Base-by-base conservation (phyloP, 2,329 filamentous ascomycete species). In the Fusarium bulbicola region DNA sequence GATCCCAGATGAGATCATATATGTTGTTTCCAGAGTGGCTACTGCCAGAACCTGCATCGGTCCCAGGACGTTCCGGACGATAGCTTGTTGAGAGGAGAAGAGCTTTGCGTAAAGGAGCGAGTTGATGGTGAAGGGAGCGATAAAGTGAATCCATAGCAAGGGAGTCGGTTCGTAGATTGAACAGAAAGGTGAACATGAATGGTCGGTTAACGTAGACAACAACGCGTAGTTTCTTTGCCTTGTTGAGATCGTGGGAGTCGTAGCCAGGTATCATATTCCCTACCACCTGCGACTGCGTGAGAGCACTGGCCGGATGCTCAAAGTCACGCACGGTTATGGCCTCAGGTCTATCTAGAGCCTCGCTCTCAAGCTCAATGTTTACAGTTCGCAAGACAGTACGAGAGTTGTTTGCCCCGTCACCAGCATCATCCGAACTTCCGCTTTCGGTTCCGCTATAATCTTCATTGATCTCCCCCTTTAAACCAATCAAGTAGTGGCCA, bases 111-210 rank as follows among this genome's bases (percentile, higher is more conserved):
- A 92, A 82, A 3, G 90, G 88, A 4, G 84, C 82, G 18, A 92
- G 85, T 75, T 92, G 90, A 69, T 87, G 81, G 74, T 92, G 89
- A 28, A 92, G 81, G 4, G 87, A 88, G 50, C 85, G 86, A 78
- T 92, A 92, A 13, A 91, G 81, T 1, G 82, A 76, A n/a, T 87
- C 84, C 79, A 84, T 87, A 8, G 86, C 86, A 5, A 91, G 80
- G 3, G 89, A 88, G 60, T 89, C 85, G 12, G 92, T 91, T 52
- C 86, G 85, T 20, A 83, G 78, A 16, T 79, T 77, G 80, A 95
- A 95, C 8, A 96, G 84, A 68, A 96, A 92, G 3, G 91, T 89
- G 79, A 93, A 95, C 53, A 95, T 88, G 81, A 95, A 95, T 0
- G 93, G 93, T 30, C 87, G 88, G 79, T 91, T 90, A 50, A 92